Conservation (phyloP, 2,329 filamentous ascomycete species). For the Sordariomycetes sp. region DNA sequence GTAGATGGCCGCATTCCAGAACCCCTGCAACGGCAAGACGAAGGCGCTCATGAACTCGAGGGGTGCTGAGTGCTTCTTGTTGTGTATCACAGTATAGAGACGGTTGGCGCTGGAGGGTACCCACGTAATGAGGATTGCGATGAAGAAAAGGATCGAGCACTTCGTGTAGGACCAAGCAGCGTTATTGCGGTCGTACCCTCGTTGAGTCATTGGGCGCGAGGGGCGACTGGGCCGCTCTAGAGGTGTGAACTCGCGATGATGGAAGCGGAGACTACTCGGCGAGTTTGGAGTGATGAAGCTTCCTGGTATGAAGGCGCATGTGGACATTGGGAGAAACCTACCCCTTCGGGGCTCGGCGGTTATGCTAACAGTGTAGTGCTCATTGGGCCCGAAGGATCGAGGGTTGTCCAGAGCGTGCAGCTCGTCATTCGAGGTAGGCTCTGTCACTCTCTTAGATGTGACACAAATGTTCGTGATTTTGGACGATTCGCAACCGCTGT, state of each 20-base stretch:
- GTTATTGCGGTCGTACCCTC: conserved; percentile 23
- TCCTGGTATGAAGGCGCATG: too few relatives aligned
- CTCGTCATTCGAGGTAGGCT: not conserved
- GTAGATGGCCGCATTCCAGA: conserved; percentile 82
- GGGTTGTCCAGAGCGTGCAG: too few relatives aligned
- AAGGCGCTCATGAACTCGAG: conserved; percentile 64
- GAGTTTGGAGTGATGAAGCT: not conserved
- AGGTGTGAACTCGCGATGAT: not conserved
- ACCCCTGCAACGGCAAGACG: conserved; percentile 72
- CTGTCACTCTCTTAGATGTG: not conserved
- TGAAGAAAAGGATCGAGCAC: conserved; percentile 62
- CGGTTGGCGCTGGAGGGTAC: conserved; percentile 71
- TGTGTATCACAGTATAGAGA: conserved; percentile 59
- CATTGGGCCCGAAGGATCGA: too few relatives aligned
- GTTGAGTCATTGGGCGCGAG: too few relatives aligned
- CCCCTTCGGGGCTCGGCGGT: too few relatives aligned
- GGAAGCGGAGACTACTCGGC: not conserved
- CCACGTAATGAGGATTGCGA: conserved; percentile 64
- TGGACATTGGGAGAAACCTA: too few relatives aligned
- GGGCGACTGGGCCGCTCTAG: not conserved
- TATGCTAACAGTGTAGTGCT: too few relatives aligned
- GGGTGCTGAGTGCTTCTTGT: conserved; percentile 38
- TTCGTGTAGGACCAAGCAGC: conserved; percentile 63
- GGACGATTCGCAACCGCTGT: not conserved
- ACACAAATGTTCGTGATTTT: not conserved